Evolutionary conservation across 192 early-diverging fungal species (phyloP), one percentile per base, ranked within the genome.

Genomic region (Gryganskiella cystojenkinii): DNA sequence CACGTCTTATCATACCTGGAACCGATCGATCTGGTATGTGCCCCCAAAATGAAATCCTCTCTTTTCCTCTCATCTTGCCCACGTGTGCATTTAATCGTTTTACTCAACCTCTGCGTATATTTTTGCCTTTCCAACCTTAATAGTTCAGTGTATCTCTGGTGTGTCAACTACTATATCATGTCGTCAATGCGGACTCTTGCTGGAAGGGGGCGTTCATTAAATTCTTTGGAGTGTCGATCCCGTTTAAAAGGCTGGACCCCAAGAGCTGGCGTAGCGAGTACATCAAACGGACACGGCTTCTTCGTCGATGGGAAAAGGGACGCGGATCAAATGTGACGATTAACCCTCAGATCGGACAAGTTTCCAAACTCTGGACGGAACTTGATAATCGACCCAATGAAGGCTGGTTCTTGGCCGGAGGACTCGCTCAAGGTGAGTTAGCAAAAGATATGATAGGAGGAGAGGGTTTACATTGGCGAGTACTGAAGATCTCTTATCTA

Each of bases 261-360:
- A 78, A 64, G 56, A 78, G 74, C 50, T 78, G 74, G 74, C 59
- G 74, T 2, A 61, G 74, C 56, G 74, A 78, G 28, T 78, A 78
- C 46, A 78, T 78, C 62, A 63, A 69, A 30, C 66, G 74, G n/a
- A 69, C 74, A 43, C 56, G 50, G 42, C 25, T 78, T 15, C 30
- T 78, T 44, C 52, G 67, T 28, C 65, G 61, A 37, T 87, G 85
- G 85, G 80, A 81, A 44, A 83, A 80, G 45, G 83, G 83, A 17
- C 69, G 83, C 51, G 82, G 85, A n/a, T 70, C 76, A 5, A 68
- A 72, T 44, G 42, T 83, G 31, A 31, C 67, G 54, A 86, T 91
- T 51, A 79, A 90, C 64, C 88, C 91, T 22, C 80, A 85, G 31
- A 86, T 91, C 30, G 88, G 87, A 25, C 69, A 79, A 5, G 74